These are phyloP conservation scores for Emiliania huxleyi DNA, from an alignment of 78 protist genomes.

Conservation along the genomic window DNA sequence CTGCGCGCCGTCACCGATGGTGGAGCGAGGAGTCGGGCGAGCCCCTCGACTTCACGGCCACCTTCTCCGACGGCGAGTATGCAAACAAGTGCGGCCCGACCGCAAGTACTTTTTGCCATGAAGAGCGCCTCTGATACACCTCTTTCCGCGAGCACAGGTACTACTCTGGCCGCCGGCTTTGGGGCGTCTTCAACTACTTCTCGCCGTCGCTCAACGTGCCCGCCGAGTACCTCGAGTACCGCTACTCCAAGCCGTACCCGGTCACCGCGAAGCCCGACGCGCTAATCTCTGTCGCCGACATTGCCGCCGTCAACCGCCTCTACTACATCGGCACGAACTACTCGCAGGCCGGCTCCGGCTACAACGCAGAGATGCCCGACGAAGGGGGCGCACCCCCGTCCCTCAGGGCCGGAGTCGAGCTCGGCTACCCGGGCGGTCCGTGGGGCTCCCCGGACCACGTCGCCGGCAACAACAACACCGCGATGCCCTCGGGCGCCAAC, in stretches of 20 bases:
- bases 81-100: no score
- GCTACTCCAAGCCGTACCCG: not conserved
- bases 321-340: slow-evolving; percentile 41
- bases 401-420: no score
- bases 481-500: not conserved
- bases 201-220: slow-evolving; percentile 37
- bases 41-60: slow-evolving; percentile 52
- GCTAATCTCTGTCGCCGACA: not conserved
- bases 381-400: slow-evolving; percentile 63
- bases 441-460: not conserved
- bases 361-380: slow-evolving; percentile 25
- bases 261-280: not conserved
- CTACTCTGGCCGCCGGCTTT: slow-evolving; percentile 52
- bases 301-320: slow-evolving; percentile 6
- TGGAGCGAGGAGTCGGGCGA: slow-evolving; percentile 19
- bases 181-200: slow-evolving; percentile 49
- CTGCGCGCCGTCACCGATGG: slow-evolving; percentile 30
- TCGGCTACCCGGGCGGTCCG: slow-evolving; percentile 47
- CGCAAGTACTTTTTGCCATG: no score
- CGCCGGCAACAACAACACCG: not conserved
- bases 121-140: no score
- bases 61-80: slow-evolving; percentile 1
- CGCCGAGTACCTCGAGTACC: not conserved
- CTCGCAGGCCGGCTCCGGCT: no score
- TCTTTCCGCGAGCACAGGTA: no score